A percentile compares a stretch with the other conserved stretches of the same genome.
Conservation (phyloP, 2,329 filamentous ascomycete genomes). For the Paecilomyces dactylethromorphus region DNA sequence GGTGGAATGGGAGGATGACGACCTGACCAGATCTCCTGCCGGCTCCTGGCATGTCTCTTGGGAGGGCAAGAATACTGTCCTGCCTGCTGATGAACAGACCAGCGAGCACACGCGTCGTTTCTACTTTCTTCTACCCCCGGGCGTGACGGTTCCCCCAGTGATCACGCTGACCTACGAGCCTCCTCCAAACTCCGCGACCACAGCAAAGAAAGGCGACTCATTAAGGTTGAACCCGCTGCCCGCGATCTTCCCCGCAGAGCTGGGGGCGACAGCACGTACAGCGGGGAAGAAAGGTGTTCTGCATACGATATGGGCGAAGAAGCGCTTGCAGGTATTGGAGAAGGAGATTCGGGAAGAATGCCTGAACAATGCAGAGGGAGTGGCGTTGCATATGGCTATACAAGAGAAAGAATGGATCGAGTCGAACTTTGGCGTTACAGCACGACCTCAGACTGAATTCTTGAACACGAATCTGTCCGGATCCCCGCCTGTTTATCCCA, state of each 20-base stretch:
- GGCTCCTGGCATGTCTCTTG: constrained; percentile 73
- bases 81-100: constrained; percentile 57
- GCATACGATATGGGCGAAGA: constrained; percentile 87
- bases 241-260: constrained; percentile 73
- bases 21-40: constrained; percentile 38
- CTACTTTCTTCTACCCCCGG: constrained; percentile 75
- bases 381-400: constrained; percentile 76
- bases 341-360: constrained; percentile 71
- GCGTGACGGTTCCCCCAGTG: constrained; percentile 62
- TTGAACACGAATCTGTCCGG: constrained; percentile 13
- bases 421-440: constrained; percentile 63
- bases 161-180: constrained; percentile 57
- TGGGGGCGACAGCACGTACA: constrained; percentile 60
- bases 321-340: constrained; percentile 66
- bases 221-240: constrained; percentile 72
- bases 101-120: constrained; percentile 54
- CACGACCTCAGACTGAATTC: constrained; percentile 26
- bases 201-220: constrained; percentile 35
- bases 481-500: constrained; percentile 19
- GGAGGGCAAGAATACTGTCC: constrained; percentile 69
- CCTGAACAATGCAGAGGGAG: constrained; percentile 67
- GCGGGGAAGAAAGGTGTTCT: constrained; percentile 73
- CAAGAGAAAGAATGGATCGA: constrained; percentile 83
- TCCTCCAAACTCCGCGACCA: constrained; percentile 32
- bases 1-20: constrained; percentile 78